These are phyloP conservation scores for Linnemannia exigua DNA, from an alignment of 192 early-diverging fungal species.

Conservation along the genomic window DNA sequence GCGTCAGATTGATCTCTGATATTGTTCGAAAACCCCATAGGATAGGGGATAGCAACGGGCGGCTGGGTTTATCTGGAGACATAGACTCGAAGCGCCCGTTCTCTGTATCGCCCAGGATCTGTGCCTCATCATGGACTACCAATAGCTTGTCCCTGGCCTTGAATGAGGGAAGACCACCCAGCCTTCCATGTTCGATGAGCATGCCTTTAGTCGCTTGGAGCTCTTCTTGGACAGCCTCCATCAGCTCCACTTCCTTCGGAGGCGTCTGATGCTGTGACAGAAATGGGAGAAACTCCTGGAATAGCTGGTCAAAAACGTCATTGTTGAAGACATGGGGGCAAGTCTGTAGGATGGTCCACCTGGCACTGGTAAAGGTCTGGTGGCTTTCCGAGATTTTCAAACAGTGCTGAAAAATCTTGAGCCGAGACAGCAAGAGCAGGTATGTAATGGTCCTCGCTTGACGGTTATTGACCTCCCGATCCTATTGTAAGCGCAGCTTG, in stretches of 20 bases:
- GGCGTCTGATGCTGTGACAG: neutral
- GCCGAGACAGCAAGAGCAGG: slow-evolving; percentile 11
- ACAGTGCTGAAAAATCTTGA: slow-evolving; percentile 13
- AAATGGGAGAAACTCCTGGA: neutral
- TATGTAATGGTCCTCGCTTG: neutral
- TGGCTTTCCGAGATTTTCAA: neutral
- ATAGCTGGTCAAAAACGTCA: neutral
- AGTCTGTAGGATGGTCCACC: slow-evolving; percentile 14
- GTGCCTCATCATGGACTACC: slow-evolving; percentile 26
- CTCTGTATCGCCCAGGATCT: slow-evolving; percentile 25
- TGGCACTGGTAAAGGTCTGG: slow-evolving; percentile 2
- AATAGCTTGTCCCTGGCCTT: neutral
- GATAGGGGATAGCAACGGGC: slow-evolving; percentile 25
- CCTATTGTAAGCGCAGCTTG: neutral
- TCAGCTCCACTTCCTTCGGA: neutral
- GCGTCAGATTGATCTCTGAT: neutral
- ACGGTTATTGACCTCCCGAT: neutral
- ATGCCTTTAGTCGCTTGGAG: neutral
- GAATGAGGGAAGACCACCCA: slow-evolving; percentile 11
- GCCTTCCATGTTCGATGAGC: neutral
- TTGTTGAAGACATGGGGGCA: slow-evolving; percentile 5
- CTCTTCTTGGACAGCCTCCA: neutral
- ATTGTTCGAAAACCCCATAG: slow-evolving; percentile 17
- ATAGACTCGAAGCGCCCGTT: neutral
- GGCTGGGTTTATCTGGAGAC: neutral